phyloP scores from a whole-genome alignment of 345 rosid species.

The Eucalyptus polybractea region DNA sequence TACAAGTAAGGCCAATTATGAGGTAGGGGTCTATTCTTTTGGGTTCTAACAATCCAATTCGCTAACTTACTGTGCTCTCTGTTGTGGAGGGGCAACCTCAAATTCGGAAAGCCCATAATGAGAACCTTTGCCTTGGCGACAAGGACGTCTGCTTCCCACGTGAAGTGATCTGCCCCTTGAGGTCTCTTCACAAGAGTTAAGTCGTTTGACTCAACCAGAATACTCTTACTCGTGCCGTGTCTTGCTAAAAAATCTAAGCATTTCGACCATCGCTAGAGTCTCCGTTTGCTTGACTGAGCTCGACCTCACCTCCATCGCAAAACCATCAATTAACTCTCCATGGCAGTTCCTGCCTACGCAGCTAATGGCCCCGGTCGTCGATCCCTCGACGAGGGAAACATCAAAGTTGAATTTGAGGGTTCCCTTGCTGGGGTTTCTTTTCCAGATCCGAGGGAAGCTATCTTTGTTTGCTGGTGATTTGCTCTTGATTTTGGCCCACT shows the following conservation, averaged over 20 bases:
- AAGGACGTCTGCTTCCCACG: not conserved
- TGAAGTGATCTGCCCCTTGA: not conserved
- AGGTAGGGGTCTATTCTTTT: not conserved
- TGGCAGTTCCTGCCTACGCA: not conserved
- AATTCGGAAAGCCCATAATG: not conserved
- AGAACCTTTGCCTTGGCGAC: not conserved
- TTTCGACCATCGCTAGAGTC: not conserved
- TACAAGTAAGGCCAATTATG: not conserved
- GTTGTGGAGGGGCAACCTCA: not conserved
- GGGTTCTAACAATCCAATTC: not conserved
- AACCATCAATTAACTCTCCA: not conserved
- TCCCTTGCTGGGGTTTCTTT: not conserved
- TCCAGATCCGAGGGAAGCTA: not conserved
- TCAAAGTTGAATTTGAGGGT: not conserved
- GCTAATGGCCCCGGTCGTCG: not conserved
- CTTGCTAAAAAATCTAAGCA: not conserved
- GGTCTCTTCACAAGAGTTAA: not conserved
- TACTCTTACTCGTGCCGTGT: not conserved
- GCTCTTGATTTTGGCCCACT: not conserved
- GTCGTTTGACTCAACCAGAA: accelerated
- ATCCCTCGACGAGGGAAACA: not conserved
- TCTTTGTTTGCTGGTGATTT: not conserved
- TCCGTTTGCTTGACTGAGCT: not conserved
- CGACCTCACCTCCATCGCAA: not conserved
- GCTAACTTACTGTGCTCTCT: not conserved